Base-by-base conservation (phyloP, 495 filamentous ascomycete species). In the Podospora anserina region DNA sequence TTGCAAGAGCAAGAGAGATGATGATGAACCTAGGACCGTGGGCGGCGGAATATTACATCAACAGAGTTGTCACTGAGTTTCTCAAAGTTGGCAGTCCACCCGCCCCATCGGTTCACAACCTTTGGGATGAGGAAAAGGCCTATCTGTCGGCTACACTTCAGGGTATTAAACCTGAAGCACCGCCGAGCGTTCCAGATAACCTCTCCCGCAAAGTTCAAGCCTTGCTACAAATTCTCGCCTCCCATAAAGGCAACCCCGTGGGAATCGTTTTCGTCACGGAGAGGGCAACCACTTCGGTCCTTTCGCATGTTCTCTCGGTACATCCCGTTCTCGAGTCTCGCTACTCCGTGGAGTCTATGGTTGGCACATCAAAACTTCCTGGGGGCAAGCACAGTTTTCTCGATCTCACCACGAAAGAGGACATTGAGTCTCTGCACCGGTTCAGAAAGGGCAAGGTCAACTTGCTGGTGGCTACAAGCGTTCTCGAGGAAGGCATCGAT, bases 401-500 rank as follows among this genome's bases (percentile, higher is more conserved):
- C 4, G 89, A 94, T 54, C 78, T 94, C 16, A 80, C 84, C 1
- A 83, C 84, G 7, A 70, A 78, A 7, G 84, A 84, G 11, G 80
- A 91, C 66, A 74, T 80, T 53, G 69, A 84, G 26, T 88, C 88
- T 0, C 84, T 99, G 2, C 81, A 87, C 9, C 82, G 88, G 16
- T 94, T 99, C 69, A 86, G 87, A 19, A 71, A 74, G 2, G 92
- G 93, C 9, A 80, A 78, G 4, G 87, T 87, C 34, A 95, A 97
- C 71, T 81, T 99, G 1, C 82, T 99, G 11, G 79, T 99, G 6
- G 86, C 92, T 0, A 97, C 94, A 0, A 91, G 87, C 72, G 94
- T 94, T 0, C 80, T 96, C 0, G 94, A 98, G 77, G 95, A 99
- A 78, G 95, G 94, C 0, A 91, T 99, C 54, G 94, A 97, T 76